Evolutionary conservation across 108 stramenopile species (phyloP).

Genomic region (Nannochloropsis salina): DNA sequence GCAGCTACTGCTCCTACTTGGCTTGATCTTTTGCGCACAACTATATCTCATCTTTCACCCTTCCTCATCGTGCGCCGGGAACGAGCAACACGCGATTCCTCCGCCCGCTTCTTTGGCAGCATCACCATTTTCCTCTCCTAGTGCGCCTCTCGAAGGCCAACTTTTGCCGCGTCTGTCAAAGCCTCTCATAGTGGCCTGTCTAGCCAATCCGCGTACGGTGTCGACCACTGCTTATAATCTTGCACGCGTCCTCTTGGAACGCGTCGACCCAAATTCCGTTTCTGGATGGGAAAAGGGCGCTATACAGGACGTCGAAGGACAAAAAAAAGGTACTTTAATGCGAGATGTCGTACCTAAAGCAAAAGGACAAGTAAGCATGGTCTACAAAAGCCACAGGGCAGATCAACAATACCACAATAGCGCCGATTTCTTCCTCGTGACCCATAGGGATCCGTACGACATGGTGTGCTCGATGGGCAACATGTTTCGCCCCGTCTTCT

Average conservation of each 20-base stretch:
- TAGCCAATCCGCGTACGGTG: not conserved
- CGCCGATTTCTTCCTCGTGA: not conserved
- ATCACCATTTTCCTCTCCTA: not conserved
- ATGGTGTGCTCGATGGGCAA: not conserved
- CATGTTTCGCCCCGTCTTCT: not conserved
- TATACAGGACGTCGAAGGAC: not conserved
- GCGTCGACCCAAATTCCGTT: not conserved
- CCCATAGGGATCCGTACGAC: not conserved
- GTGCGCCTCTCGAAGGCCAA: not conserved
- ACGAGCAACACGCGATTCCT: not conserved
- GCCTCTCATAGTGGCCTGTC: not conserved
- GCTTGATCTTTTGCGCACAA: not conserved
- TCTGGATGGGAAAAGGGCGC: not conserved
- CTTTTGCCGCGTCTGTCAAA: not conserved
- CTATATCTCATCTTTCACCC: not conserved
- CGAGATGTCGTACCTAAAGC: not conserved
- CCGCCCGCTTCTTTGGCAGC: not conserved
- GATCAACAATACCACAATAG: not conserved
- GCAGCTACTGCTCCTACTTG: not conserved
- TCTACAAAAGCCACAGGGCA: not conserved
- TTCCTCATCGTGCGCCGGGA: not conserved
- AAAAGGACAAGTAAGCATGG: not conserved
- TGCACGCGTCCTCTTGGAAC: not conserved
- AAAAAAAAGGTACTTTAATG: not conserved
- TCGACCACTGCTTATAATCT: not conserved